These are phyloP conservation scores for Cladorrhinum samala DNA, from an alignment of 495 filamentous ascomycete genomes.

Conservation along the genomic window DNA sequence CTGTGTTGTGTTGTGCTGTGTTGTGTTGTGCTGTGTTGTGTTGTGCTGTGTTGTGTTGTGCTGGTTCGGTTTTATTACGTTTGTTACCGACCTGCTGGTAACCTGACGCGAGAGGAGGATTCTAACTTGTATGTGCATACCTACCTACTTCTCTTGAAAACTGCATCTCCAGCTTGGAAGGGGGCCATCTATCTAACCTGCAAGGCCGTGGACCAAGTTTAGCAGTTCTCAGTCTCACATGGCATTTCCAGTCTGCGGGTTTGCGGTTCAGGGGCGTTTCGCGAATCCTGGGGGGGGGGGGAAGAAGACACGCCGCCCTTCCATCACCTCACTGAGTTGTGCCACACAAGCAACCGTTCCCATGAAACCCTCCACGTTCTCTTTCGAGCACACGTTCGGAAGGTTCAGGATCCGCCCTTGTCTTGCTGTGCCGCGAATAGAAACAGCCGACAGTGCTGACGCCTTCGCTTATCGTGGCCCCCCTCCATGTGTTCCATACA, in stretches of 20 bases:
- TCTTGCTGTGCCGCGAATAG: background rate
- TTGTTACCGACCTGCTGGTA: conserved; percentile 4
- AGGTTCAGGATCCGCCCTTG: background rate
- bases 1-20: too few relatives aligned
- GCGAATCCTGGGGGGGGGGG: background rate
- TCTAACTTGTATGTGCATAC: too few relatives aligned
- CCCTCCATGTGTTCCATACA: background rate
- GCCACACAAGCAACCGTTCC: too few relatives aligned
- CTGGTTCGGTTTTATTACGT: background rate
- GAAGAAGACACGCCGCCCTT: too few relatives aligned
- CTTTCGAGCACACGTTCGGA: background rate
- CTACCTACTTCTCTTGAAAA: too few relatives aligned
- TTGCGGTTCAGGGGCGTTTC: background rate
- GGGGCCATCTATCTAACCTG: too few relatives aligned
- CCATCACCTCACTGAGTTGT: too few relatives aligned
- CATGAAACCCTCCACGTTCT: too few relatives aligned
- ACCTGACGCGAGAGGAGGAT: conserved; percentile 2
- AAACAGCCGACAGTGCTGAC: background rate
- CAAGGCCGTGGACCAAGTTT: too few relatives aligned
- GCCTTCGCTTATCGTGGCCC: background rate
- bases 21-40: too few relatives aligned
- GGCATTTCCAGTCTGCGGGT: background rate
- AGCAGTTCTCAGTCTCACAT: background rate
- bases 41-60: background rate
- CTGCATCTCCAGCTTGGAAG: too few relatives aligned